phyloP scores from a whole-genome alignment of 768 basidiomycete species.

The Cyclocybe aegerita region DNA sequence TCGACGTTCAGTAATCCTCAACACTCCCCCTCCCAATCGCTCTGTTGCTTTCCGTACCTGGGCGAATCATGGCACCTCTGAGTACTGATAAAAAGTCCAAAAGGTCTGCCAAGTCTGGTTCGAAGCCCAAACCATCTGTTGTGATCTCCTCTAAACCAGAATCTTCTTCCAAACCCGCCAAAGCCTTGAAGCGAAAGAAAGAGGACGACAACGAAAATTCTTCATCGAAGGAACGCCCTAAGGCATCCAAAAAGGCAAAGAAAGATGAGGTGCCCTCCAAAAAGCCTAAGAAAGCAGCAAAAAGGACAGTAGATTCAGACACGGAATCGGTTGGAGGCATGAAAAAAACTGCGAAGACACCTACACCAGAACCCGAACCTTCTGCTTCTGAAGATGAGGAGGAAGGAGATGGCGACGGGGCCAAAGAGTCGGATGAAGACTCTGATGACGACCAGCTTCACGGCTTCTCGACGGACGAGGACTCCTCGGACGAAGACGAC shows the following conservation, averaged over 20 bases:
- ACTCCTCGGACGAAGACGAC: constrained; percentile 75
- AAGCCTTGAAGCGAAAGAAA: constrained; percentile 30
- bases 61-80: background rate
- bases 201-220: constrained; percentile 14
- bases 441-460: constrained; percentile 43
- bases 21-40: background rate
- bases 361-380: constrained; percentile 17
- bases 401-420: constrained; percentile 12
- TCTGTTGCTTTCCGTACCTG: background rate
- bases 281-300: constrained; percentile 1
- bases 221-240: constrained; percentile 11
- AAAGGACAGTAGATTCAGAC: background rate
- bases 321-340: background rate
- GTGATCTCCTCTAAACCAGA: constrained; percentile 9
- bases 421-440: constrained; percentile 18
- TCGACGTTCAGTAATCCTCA: background rate
- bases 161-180: constrained; percentile 14
- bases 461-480: constrained; percentile 78
- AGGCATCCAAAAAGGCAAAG: constrained; percentile 16
- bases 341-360: constrained; percentile 24
- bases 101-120: constrained; percentile 18
- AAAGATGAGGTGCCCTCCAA: constrained; percentile 11
- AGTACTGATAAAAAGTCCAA: constrained; percentile 9
- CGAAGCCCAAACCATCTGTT: constrained; percentile 21
- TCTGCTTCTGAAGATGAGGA: constrained; percentile 18